Percentiles rank a stretch among this genome's conserved stretches.
Evolutionary conservation across 192 early-diverging fungal genomes (phyloP).

Genomic region (Kickxella alabastrina): DNA sequence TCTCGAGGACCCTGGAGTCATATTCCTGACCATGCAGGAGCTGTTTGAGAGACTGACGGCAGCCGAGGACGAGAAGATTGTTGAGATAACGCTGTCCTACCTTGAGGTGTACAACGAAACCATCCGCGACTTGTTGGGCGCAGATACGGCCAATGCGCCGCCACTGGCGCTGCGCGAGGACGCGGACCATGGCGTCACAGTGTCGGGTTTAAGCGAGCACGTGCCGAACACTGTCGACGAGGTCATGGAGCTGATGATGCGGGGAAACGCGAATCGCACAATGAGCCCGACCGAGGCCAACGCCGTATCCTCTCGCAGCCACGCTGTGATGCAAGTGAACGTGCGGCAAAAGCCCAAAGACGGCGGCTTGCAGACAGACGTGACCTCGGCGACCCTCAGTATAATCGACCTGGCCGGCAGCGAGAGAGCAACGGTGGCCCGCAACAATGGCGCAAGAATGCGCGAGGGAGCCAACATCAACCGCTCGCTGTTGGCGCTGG

Average conservation of each 20-base stretch:
- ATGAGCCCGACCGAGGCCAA: constrained; percentile 74
- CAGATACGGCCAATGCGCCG: constrained; percentile 14
- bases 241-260: constrained; percentile 52
- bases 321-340: constrained; percentile 74
- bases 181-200: constrained; percentile 58
- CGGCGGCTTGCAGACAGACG: constrained; percentile 46
- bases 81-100: constrained; percentile 74
- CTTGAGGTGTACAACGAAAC: constrained; percentile 97
- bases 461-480: constrained; percentile 81
- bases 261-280: constrained; percentile 70
- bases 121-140: constrained; percentile 75
- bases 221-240: constrained; percentile 53
- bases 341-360: constrained; percentile 34
- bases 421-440: constrained; percentile 63
- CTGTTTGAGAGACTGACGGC: constrained; percentile 54
- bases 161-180: constrained; percentile 75
- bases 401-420: constrained; percentile 77
- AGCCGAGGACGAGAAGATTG: constrained; percentile 55
- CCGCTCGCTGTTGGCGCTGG: constrained; percentile 66
- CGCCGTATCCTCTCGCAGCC: constrained; percentile 66
- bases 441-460: constrained; percentile 62
- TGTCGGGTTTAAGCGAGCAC: constrained; percentile 69
- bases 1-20: constrained; percentile 62
- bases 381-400: constrained; percentile 57
- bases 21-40: constrained; percentile 61